These are phyloP conservation scores for Colletotrichum chlorophyti DNA, from an alignment of 2,329 filamentous ascomycete species.

Conservation along the genomic window DNA sequence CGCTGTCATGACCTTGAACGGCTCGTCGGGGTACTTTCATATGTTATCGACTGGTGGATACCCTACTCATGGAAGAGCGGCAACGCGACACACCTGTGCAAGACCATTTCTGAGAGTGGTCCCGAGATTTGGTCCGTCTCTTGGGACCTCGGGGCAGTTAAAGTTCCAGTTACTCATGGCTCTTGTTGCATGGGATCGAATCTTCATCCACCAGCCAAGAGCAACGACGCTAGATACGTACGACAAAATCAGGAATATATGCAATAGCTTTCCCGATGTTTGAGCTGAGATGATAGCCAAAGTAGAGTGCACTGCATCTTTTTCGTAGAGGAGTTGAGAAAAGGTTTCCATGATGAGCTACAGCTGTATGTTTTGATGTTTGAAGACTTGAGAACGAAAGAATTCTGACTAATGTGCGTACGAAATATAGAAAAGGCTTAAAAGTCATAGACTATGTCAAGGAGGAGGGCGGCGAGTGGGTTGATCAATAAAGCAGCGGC, in stretches of 20 bases:
- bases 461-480: not conserved
- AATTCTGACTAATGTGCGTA: not conserved
- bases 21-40: slow-evolving; percentile 5
- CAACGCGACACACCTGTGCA: not conserved
- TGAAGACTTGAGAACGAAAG: not conserved
- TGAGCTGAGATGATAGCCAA: not conserved
- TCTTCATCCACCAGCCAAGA: not conserved
- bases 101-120: slow-evolving; percentile 4
- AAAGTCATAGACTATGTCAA: not conserved
- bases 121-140: slow-evolving; percentile 2
- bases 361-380: not conserved
- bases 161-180: not conserved
- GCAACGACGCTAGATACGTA: not conserved
- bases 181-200: not conserved
- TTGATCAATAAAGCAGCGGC: too few species aligned
- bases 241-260: not conserved
- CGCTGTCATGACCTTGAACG: slow-evolving; percentile 4
- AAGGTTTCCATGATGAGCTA: not conserved
- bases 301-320: not conserved
- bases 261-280: not conserved
- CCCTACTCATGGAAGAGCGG: not conserved
- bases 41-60: not conserved
- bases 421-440: not conserved
- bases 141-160: slow-evolving; percentile 4
- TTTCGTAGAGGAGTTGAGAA: too few species aligned